Percentiles rank a stretch among this genome's conserved stretches.
phyloP scores from a whole-genome alignment of 2,329 filamentous ascomycete genomes.

The Sphaerulina vaccinii region DNA sequence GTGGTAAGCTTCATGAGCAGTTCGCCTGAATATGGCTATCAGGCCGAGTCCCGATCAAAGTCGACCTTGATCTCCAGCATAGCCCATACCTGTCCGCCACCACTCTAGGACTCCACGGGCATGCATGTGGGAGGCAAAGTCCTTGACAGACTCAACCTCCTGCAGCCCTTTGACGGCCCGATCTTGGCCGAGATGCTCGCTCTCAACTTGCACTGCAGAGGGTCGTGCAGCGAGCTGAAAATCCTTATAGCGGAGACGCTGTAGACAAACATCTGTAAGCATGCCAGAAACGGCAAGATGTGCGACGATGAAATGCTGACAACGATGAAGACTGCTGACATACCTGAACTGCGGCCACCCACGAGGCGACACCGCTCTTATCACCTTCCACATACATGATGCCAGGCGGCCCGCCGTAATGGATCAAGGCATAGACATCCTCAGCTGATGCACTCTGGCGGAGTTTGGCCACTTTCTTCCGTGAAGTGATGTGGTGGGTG shows the following conservation, averaged over 20 bases:
- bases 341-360: constrained; percentile 64
- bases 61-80: constrained; percentile 25
- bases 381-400: constrained; percentile 75
- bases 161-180: constrained; percentile 45
- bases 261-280: background rate
- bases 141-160: constrained; percentile 63
- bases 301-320: background rate
- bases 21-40: background rate
- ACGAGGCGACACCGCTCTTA: constrained; percentile 56
- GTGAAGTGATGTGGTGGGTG: constrained; percentile 78
- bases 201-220: constrained; percentile 37
- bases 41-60: constrained; percentile 19
- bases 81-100: constrained; percentile 70
- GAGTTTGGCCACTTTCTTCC: constrained; percentile 67
- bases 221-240: constrained; percentile 63
- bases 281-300: background rate
- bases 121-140: constrained; percentile 64
- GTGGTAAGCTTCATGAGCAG: background rate
- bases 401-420: constrained; percentile 67
- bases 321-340: constrained; percentile 1
- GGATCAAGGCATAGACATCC: constrained; percentile 63
- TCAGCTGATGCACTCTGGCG: constrained; percentile 62
- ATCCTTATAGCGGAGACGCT: constrained; percentile 67
- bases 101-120: constrained; percentile 58
- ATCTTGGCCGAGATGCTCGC: constrained; percentile 1